phyloP scores from a whole-genome alignment of 2,329 filamentous ascomycete genomes.

The Talaromyces albobiverticillius region DNA sequence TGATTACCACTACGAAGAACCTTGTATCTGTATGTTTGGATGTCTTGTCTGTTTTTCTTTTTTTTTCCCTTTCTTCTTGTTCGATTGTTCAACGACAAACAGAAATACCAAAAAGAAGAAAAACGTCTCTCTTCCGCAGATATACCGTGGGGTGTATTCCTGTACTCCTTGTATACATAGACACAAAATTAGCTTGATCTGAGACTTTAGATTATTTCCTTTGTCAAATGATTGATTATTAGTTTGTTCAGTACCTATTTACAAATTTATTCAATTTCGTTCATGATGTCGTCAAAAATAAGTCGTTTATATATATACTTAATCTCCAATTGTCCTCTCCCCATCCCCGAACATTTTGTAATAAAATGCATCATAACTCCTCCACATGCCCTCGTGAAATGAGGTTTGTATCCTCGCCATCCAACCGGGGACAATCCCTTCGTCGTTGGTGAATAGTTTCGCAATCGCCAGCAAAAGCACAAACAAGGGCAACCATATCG shows the following conservation, averaged over 20 bases:
- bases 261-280: not conserved
- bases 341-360: constrained; percentile 78
- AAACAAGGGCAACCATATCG: constrained; percentile 59
- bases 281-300: not conserved
- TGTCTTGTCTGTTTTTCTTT: constrained; percentile 19
- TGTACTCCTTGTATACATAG: constrained; percentile 30
- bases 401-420: constrained; percentile 51
- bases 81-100: constrained; percentile 31
- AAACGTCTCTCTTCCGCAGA: constrained; percentile 29
- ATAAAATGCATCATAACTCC: constrained; percentile 62
- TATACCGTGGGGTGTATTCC: constrained; percentile 14
- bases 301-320: not conserved
- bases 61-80: constrained; percentile 19
- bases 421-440: constrained; percentile 69
- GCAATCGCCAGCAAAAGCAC: constrained; percentile 49
- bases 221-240: constrained; percentile 9
- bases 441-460: constrained; percentile 55
- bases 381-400: constrained; percentile 61
- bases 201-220: constrained; percentile 17
- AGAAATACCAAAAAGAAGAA: constrained; percentile 21
- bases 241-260: not conserved
- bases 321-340: constrained; percentile 57
- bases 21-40: constrained; percentile 44
- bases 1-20: constrained; percentile 17
- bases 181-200: constrained; percentile 16